These are phyloP conservation scores for Adansonia digitata DNA, from an alignment of 345 rosid genomes.

Conservation along the genomic window DNA sequence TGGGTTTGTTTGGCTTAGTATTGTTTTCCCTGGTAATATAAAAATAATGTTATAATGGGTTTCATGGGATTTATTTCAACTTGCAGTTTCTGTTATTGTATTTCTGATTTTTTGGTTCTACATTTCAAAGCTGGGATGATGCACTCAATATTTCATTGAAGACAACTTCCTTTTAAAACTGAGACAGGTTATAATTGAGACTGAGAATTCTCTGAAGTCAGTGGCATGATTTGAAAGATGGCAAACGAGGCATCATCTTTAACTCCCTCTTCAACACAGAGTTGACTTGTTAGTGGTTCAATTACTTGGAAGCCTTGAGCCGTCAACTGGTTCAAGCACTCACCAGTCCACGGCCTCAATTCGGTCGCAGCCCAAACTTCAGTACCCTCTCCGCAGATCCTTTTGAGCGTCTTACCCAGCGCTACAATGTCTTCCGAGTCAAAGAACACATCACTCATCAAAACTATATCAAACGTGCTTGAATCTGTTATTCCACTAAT, in stretches of 20 bases:
- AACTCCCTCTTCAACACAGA: background rate
- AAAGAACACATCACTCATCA: slow-evolving; percentile 40
- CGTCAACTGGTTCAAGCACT: slow-evolving; percentile 27
- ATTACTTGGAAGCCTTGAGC: slow-evolving; percentile 23
- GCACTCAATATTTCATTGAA: background rate
- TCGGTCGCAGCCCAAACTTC: slow-evolving; percentile 23
- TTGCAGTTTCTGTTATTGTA: background rate
- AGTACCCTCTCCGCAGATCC: slow-evolving; percentile 9
- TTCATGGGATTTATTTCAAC: background rate
- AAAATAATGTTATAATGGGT: background rate
- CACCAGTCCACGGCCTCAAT: slow-evolving; percentile 24
- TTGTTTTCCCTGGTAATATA: background rate
- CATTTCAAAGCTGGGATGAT: background rate
- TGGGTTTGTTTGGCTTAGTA: background rate
- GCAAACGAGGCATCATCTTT: background rate
- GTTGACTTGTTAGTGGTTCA: slow-evolving; percentile 16
- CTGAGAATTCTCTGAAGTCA: background rate
- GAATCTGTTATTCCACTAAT: background rate
- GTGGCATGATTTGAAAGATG: slow-evolving; percentile 4
- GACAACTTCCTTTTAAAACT: background rate
- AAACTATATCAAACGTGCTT: slow-evolving; percentile 22
- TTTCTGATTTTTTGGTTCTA: background rate
- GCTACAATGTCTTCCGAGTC: slow-evolving; percentile 21
- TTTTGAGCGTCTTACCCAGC: slow-evolving; percentile 27
- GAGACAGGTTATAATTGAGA: background rate